Conservation (phyloP, 305 asterid species). For the Fraxinus paxiana region DNA sequence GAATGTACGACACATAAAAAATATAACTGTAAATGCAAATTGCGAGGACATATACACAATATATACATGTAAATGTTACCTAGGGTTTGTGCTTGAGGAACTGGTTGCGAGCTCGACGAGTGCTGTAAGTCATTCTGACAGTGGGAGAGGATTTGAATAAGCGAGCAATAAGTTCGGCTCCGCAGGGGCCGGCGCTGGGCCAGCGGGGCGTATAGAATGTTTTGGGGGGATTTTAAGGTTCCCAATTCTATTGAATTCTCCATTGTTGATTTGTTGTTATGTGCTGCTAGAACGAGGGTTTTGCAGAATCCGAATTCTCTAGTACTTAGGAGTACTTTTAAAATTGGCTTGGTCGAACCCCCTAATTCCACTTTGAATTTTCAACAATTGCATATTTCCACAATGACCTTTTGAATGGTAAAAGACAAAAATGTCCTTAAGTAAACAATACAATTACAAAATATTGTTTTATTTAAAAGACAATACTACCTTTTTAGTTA, state of each 20-base stretch:
- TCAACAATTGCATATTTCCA: too few species aligned
- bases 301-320: background rate
- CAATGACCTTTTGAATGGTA: too few species aligned
- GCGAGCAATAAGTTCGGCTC: constrained; percentile 45
- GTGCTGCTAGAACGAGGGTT: background rate
- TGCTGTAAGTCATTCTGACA: constrained; percentile 15
- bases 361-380: too few species aligned
- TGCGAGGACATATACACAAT: background rate
- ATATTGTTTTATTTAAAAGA: too few species aligned
- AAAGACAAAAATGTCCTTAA: too few species aligned
- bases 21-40: background rate
- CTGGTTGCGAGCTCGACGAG: background rate
- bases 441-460: too few species aligned
- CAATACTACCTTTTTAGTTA: too few species aligned
- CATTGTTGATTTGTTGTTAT: constrained; percentile 19
- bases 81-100: constrained; percentile 23
- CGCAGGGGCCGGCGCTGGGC: constrained; percentile 57
- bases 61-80: constrained; percentile 31
- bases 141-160: constrained; percentile 38
- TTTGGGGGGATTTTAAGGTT: constrained; percentile 27
- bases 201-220: constrained; percentile 28
- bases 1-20: background rate
- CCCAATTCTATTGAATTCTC: constrained; percentile 30
- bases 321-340: background rate
- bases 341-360: too few species aligned